Evolutionary conservation across 805 yeast species (phyloP).

Genomic region (Brettanomyces bruxellensis): DNA sequence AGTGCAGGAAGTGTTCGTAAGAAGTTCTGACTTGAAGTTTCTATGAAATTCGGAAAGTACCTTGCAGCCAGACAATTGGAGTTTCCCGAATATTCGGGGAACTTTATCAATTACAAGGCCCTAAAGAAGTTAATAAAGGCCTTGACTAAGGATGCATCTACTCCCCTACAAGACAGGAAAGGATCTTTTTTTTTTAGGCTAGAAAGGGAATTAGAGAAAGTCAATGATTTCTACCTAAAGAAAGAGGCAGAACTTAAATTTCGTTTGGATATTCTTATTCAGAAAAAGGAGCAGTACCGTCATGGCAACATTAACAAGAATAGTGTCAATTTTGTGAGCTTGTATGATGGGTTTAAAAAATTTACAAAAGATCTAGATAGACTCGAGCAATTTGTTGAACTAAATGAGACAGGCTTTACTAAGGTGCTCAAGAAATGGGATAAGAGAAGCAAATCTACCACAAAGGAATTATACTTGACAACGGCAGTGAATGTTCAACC

Average conservation of each 20-base stretch:
- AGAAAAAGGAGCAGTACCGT: conserved; percentile 45
- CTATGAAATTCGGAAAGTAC: conserved; percentile 87
- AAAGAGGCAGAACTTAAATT: conserved; percentile 83
- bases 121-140: conserved; percentile 86
- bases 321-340: conserved; percentile 69
- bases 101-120: conserved; percentile 91
- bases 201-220: conserved; percentile 93
- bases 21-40: too few species aligned
- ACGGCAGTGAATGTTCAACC: conserved; percentile 97
- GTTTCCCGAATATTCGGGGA: conserved; percentile 88
- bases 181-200: conserved; percentile 82
- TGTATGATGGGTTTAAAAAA: conserved; percentile 83
- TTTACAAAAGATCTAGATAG: conserved; percentile 83
- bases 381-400: conserved; percentile 86
- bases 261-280: conserved; percentile 64
- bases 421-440: conserved; percentile 98
- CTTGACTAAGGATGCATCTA: conserved; percentile 29
- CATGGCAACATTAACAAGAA: conserved; percentile 45
- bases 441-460: conserved; percentile 88
- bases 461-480: conserved; percentile 82
- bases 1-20: too few species aligned
- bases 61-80: conserved; percentile 91
- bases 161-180: conserved; percentile 73
- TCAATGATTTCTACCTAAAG: conserved; percentile 82
- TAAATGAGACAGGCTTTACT: conserved; percentile 92